A percentile compares a stretch with the other conserved stretches of the same genome.
These are phyloP conservation scores for Apiospora kogelbergensis DNA, from an alignment of 2,329 filamentous ascomycete genomes.

Conservation along the genomic window DNA sequence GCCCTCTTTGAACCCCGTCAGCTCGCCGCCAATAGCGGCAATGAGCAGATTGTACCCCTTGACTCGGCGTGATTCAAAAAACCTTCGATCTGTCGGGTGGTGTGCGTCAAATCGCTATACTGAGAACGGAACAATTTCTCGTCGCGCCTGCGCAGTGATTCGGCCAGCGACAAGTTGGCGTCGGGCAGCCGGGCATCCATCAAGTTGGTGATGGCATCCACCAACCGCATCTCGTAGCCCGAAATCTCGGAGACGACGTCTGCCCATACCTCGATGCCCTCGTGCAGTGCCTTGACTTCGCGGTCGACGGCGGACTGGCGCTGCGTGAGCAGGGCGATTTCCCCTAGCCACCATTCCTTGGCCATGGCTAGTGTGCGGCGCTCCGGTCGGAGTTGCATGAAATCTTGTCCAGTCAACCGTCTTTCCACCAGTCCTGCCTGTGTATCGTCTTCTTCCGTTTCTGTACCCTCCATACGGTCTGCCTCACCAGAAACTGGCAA, in stretches of 20 bases:
- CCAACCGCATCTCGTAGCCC: conserved; percentile 57
- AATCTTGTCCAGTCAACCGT: conserved; percentile 38
- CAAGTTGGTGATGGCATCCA: conserved; percentile 17
- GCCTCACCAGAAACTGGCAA: not conserved
- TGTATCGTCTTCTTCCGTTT: conserved; percentile 17
- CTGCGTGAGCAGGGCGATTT: conserved; percentile 55
- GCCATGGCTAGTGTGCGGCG: conserved; percentile 71
- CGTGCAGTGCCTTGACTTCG: conserved; percentile 65
- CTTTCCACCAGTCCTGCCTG: conserved; percentile 30
- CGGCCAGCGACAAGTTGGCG: conserved; percentile 21
- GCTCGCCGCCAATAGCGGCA: conserved; percentile 72
- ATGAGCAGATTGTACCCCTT: conserved; percentile 74
- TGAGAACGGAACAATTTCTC: conserved; percentile 46
- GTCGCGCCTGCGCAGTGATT: conserved; percentile 29
- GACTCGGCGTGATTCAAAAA: conserved; percentile 55
- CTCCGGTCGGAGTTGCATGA: conserved; percentile 60
- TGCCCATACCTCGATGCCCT: conserved; percentile 67
- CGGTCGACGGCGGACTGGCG: conserved; percentile 56
- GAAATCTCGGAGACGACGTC: conserved; percentile 59
- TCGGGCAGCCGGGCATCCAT: not conserved
- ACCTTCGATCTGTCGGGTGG: conserved; percentile 55
- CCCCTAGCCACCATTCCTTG: conserved; percentile 67
- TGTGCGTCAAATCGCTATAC: conserved; percentile 54
- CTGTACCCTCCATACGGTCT: not conserved
- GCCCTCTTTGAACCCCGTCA: conserved; percentile 65